Evolutionary conservation across 2,329 filamentous ascomycete genomes (phyloP).

Genomic region (Colletotrichum sp.): DNA sequence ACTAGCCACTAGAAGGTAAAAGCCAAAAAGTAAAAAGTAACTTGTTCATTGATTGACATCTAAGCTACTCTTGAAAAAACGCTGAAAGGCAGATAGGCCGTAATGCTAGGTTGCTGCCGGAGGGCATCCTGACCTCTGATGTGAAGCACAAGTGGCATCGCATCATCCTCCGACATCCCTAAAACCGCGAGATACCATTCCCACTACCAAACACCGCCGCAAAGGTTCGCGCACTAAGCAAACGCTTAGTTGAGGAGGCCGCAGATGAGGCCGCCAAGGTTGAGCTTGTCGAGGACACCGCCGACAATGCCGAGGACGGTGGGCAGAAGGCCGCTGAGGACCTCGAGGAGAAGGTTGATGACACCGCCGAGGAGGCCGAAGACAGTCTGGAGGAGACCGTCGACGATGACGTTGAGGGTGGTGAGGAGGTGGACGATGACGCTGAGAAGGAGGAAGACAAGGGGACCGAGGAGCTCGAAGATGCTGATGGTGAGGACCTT

Average conservation of each 20-base stretch:
- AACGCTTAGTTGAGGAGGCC: not conserved
- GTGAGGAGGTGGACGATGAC: constrained; percentile 7
- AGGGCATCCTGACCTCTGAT: not conserved
- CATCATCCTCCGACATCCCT: not conserved
- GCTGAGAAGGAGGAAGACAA: constrained; percentile 9
- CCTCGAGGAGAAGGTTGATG: constrained; percentile 1
- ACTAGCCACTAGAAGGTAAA: not conserved
- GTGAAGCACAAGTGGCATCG: not conserved
- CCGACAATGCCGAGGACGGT: constrained; percentile 1
- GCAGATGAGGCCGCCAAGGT: constrained; percentile 10
- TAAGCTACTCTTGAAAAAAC: not conserved
- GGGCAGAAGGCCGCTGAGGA: constrained; percentile 15
- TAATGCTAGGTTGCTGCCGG: not conserved
- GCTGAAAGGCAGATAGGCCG: not conserved
- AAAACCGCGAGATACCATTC: not conserved
- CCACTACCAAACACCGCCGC: not conserved
- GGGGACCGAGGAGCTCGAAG: constrained; percentile 16
- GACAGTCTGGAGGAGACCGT: constrained; percentile 4
- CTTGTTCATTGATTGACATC: not conserved
- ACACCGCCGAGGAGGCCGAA: not conserved
- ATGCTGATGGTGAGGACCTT: constrained; percentile 10
- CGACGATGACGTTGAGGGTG: constrained; percentile 9
- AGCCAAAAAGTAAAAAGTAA: not conserved
- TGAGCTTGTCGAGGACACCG: constrained; percentile 3
- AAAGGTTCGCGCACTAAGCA: not conserved